Base-by-base conservation (phyloP, 495 filamentous ascomycete genomes). In the Xylaria longipes region DNA sequence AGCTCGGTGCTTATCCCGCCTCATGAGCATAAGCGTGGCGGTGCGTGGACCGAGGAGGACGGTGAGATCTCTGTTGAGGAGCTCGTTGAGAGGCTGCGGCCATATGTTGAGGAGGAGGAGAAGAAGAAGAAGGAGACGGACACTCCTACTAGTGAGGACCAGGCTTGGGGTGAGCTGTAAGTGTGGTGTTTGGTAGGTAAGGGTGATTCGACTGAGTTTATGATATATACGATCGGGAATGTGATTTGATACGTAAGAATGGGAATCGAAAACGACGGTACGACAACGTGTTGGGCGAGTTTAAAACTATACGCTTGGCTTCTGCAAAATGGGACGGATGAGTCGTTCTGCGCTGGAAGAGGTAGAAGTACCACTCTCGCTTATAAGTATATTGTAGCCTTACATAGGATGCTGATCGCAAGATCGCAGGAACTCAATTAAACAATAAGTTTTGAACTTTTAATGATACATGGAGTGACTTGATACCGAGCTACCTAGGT, bases 1-100 rank as follows among this genome's bases (percentile, higher is more conserved):
- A 82, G 84, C 54, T 83, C 83, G 58, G 89, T 97, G 1, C 78
- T 97, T 68, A 88, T 97, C 75, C 94, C 94, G 74, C 93, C 93
- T 78, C 87, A 85, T 54, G 73, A 84, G 35, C 82, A 79, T 7
- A 71, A 69, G 66, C 35, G 27, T 12, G 69, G 25, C 2, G 58
- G 57, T 20, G 41, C 22, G 7, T 72, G 73, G 70, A 54, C 57
- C 27, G 76, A 80, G 25, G 84, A 82, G 73, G 86, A 84, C 52
- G 86, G 82, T 60, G 89, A 89, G 76, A 81, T 92, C 75, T 84
- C 78, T 5, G 84, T 93, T 22, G 89, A 91, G 71, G 91, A 92
- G 33, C 84, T 95, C 67, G 85, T 85, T 71, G 84, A 86, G 67
- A 81, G 88, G 50, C 77, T 93, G 50, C 79, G 79, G 37, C 76